Percentiles rank a stretch among this genome's conserved stretches.
phyloP scores from a whole-genome alignment of 257 asterid species.

The Penstemon barbatus region DNA sequence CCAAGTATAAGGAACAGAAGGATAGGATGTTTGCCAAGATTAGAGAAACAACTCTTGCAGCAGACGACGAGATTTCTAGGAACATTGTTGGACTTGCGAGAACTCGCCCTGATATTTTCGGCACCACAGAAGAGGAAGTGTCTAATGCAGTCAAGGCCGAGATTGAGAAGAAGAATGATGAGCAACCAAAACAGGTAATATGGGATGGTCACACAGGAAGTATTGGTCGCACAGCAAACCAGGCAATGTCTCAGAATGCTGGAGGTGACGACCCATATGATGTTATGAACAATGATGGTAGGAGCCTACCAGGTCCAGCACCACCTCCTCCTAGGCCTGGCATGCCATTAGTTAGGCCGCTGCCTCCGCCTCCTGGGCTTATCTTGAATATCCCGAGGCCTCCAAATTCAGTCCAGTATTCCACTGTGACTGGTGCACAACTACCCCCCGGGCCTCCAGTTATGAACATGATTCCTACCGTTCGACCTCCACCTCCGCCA shows the following conservation, averaged over 20 bases:
- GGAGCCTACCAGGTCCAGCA: slow-evolving; percentile 76
- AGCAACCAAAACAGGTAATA: slow-evolving; percentile 91
- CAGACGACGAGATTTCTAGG: slow-evolving; percentile 85
- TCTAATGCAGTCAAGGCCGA: slow-evolving; percentile 94
- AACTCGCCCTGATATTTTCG: too few relatives aligned
- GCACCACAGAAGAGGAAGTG: slow-evolving; percentile 34
- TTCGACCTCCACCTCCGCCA: slow-evolving; percentile 70
- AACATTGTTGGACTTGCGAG: slow-evolving; percentile 43
- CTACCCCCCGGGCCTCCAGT: slow-evolving; percentile 67
- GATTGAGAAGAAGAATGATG: slow-evolving; percentile 88
- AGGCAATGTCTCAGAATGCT: slow-evolving; percentile 76
- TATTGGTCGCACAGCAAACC: slow-evolving; percentile 84
- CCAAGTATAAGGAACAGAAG: slow-evolving; percentile 88
- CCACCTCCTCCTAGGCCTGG: slow-evolving; percentile 85
- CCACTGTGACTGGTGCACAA: slow-evolving; percentile 46
- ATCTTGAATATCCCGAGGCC: slow-evolving; percentile 76
- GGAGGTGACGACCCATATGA: slow-evolving; percentile 56
- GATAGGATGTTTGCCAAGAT: slow-evolving; percentile 97
- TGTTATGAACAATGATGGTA: slow-evolving; percentile 43
- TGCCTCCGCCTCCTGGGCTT: slow-evolving; percentile 87
- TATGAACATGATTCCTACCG: slow-evolving; percentile 54
- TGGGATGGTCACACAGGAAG: slow-evolving; percentile 97
- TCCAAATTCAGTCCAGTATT: slow-evolving; percentile 51
- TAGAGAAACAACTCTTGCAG: slow-evolving; percentile 84
- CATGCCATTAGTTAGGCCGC: slow-evolving; percentile 65